Evolutionary conservation across 805 yeast genomes (phyloP), one percentile per base, ranked within the genome.

Genomic region (Pichia eremophila): DNA sequence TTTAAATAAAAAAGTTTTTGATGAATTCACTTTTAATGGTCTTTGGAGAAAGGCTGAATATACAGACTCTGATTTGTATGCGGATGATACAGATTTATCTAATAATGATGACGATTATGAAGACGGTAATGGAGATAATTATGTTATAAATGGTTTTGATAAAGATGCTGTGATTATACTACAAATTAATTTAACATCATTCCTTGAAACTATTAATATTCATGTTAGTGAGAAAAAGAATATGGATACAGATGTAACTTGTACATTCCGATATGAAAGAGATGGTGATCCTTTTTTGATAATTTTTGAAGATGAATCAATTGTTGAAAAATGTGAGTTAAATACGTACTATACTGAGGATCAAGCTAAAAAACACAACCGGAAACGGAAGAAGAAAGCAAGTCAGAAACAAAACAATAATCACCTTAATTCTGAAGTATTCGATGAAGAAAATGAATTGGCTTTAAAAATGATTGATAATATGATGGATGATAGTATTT

Each of bases 281-380:
- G 58, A 65, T 8, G 82, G 81, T 0, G 57, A 70, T 10, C 83
- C 82, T 0, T 78, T 83, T 54, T 67, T 74, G 0, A 50, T 82
- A 19, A 71, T 74, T 4, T 80, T 79, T 61, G 67, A 61, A 44
- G 81, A 78, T 54, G 82, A 78, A 45, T 58, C 64, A 1, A 64
- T 74, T 49, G 70, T 80, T 48, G 85, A 82, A 52, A 63, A 72
- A 39, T 81, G 84, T 50, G 81, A 78, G 51, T 68, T 82, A 44
- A 62, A 72, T 1, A 78, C 85, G 0, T 70, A 67, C 47, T 61
- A 48, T 40, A 34, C 56, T 29, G 64, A 61, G 29, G 32, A 46
- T 25, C 31, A 19, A 17, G 12, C 39, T 17, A 18, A 36, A 17
- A 34, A 14, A 15, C 8, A 34, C 1, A 34, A 34, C 8, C 18